Percentiles rank a stretch among this genome's conserved stretches.
phyloP scores from a whole-genome alignment of 495 filamentous ascomycete species.

The Tuber borchii region DNA sequence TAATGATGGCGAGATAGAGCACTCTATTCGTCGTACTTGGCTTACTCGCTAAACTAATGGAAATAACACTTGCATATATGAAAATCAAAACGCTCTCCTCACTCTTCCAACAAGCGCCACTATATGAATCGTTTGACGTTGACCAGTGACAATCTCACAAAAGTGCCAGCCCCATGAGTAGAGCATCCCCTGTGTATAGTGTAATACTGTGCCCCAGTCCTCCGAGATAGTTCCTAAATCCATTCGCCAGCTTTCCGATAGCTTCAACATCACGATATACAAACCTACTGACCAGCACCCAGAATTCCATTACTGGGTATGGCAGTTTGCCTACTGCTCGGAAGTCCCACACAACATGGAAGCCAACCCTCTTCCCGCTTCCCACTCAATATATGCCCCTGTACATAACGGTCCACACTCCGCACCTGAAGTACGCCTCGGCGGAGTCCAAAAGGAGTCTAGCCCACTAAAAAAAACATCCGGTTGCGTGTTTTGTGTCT shows the following conservation, averaged over 20 bases:
- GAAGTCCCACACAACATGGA: not conserved
- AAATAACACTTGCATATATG: no score
- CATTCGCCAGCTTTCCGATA: not conserved
- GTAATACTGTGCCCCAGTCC: not conserved
- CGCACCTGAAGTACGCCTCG: not conserved
- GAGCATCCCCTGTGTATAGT: not conserved
- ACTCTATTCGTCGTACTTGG: no score
- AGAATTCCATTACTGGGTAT: not conserved
- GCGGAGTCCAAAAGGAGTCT: not conserved
- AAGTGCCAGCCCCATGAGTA: not conserved
- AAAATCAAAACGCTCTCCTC: no score
- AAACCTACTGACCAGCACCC: not conserved
- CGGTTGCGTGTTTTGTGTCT: no score
- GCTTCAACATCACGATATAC: not conserved
- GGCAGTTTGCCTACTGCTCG: not conserved
- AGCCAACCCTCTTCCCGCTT: not conserved
- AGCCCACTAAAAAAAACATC: not conserved
- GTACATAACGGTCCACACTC: not conserved
- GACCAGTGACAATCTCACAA: no score
- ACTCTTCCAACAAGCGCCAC: no score
- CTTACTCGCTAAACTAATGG: no score
- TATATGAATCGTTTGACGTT: not conserved
- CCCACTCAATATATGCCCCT: not conserved
- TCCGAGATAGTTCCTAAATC: not conserved
- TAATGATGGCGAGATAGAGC: no score